A percentile compares a stretch with the other conserved stretches of the same genome.
These are phyloP conservation scores for Aaosphaeria arxii DNA, from an alignment of 2,329 filamentous ascomycete species.

Conservation along the genomic window DNA sequence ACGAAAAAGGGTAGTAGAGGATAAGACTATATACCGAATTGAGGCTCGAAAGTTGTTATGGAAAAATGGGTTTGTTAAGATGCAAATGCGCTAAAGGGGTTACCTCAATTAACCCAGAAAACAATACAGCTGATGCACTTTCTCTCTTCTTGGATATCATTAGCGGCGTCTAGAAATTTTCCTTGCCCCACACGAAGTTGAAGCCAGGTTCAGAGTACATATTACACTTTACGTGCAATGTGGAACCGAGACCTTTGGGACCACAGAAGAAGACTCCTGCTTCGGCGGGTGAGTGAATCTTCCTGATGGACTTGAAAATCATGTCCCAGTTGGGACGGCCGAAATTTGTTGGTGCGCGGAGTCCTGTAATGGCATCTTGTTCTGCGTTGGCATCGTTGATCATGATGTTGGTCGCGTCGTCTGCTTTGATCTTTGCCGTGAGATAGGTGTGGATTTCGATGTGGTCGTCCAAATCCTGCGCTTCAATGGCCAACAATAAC, in stretches of 20 bases:
- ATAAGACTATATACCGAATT: too few species aligned
- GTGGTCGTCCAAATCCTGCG: constrained; percentile 76
- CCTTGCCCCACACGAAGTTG: constrained; percentile 66
- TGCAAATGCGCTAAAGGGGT: too few species aligned
- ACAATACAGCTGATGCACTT: too few species aligned
- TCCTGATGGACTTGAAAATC: constrained; percentile 80
- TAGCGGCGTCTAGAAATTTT: constrained; percentile 56
- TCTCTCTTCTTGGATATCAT: too few species aligned
- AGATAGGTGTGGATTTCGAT: constrained; percentile 91
- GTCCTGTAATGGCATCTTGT: constrained; percentile 79
- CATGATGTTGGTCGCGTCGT: constrained; percentile 89
- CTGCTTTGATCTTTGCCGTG: constrained; percentile 80
- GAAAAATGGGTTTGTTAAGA: too few species aligned
- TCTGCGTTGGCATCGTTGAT: constrained; percentile 85
- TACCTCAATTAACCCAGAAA: too few species aligned
- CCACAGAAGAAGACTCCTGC: constrained; percentile 69
- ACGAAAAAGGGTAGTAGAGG: too few species aligned
- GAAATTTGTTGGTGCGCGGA: constrained; percentile 80
- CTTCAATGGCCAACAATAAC: constrained; percentile 78
- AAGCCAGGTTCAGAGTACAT: constrained; percentile 81
- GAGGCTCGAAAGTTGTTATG: too few species aligned
- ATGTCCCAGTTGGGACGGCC: constrained; percentile 87
- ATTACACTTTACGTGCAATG: constrained; percentile 79
- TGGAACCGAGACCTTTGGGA: constrained; percentile 73
- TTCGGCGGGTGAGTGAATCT: constrained; percentile 53